Conservation (phyloP, 1,284 basidiomycete genomes). For the Cryptococcus deneoformans region DNA sequence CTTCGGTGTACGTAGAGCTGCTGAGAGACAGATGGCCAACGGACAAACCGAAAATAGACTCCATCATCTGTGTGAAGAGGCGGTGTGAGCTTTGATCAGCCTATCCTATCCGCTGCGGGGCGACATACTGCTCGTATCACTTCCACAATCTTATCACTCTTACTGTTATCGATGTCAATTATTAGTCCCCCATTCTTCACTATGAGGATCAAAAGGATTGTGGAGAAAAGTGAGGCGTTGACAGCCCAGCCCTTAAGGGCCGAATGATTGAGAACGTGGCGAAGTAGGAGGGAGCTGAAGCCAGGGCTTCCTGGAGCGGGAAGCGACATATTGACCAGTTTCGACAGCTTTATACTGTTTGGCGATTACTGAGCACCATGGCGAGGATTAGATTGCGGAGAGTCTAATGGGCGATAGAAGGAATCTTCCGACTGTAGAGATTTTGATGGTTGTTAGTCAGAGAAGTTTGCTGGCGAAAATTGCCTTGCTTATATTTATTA, state of each 20-base stretch:
- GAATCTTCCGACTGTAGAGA: no score
- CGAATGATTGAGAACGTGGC: constrained; percentile 9
- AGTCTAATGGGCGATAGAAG: no score
- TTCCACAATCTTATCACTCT: constrained; percentile 1
- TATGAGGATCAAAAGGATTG: constrained; percentile 31
- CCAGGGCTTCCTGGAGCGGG: constrained; percentile 10
- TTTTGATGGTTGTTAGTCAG: no score
- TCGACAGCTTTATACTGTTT: no score
- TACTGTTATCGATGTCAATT: constrained; percentile 23
- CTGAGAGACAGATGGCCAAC: constrained; percentile 15
- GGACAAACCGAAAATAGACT: constrained; percentile 28
- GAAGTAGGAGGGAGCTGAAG: constrained; percentile 21
- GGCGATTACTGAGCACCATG: no score
- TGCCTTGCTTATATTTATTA: no score
- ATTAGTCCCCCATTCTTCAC: constrained; percentile 35
- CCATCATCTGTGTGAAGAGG: constrained; percentile 20
- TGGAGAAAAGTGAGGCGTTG: constrained; percentile 30
- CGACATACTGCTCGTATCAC: constrained; percentile 8
- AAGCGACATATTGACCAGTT: no score
- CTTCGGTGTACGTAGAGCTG: constrained; percentile 2
- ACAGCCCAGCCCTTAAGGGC: constrained; percentile 21
- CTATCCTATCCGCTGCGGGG: not conserved
- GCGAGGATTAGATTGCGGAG: no score
- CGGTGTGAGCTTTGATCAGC: constrained; percentile 16
- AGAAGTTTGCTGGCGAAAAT: no score